These are phyloP conservation scores for Stagonosporopsis rhizophila DNA, from an alignment of 2,329 filamentous ascomycete species.

Conservation along the genomic window DNA sequence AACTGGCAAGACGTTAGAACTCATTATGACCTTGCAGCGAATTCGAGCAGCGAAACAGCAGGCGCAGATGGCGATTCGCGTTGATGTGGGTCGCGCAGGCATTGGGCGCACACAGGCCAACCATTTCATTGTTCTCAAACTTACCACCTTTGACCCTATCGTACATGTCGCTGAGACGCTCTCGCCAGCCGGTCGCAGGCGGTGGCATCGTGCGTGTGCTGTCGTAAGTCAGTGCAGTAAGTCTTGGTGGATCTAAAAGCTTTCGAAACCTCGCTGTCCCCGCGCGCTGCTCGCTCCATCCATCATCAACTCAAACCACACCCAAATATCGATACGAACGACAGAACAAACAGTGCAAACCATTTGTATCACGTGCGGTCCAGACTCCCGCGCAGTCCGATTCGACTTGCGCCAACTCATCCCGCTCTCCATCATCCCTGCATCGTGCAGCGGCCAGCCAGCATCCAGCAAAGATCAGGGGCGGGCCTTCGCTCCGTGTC, in stretches of 20 bases:
- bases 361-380: slow-evolving; percentile 21
- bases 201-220: slow-evolving; percentile 39
- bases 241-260: not conserved
- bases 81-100: slow-evolving; percentile 35
- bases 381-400: slow-evolving; percentile 10
- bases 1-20: slow-evolving; percentile 45
- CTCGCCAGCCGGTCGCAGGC: slow-evolving; percentile 42
- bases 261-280: slow-evolving; percentile 1
- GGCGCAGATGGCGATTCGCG: slow-evolving; percentile 5
- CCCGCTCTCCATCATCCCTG: slow-evolving; percentile 31
- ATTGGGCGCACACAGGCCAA: slow-evolving; percentile 41
- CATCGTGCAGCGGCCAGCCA: slow-evolving; percentile 21
- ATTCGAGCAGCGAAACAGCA: slow-evolving; percentile 24
- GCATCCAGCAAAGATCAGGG: slow-evolving; percentile 26
- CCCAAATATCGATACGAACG: slow-evolving; percentile 6
- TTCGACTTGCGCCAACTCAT: slow-evolving; percentile 15
- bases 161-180: slow-evolving; percentile 45
- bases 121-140: slow-evolving; percentile 32
- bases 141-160: slow-evolving; percentile 48
- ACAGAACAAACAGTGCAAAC: slow-evolving; percentile 9
- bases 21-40: slow-evolving; percentile 21
- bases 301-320: not conserved
- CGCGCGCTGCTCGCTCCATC: slow-evolving; percentile 12
- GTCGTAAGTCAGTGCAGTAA: slow-evolving; percentile 7
- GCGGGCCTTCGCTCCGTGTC: slow-evolving; percentile 31